Percentiles rank a stretch among this genome's conserved stretches.
phyloP scores from a whole-genome alignment of 352 stramenopile genomes.

The Globisporangium yorkense region DNA sequence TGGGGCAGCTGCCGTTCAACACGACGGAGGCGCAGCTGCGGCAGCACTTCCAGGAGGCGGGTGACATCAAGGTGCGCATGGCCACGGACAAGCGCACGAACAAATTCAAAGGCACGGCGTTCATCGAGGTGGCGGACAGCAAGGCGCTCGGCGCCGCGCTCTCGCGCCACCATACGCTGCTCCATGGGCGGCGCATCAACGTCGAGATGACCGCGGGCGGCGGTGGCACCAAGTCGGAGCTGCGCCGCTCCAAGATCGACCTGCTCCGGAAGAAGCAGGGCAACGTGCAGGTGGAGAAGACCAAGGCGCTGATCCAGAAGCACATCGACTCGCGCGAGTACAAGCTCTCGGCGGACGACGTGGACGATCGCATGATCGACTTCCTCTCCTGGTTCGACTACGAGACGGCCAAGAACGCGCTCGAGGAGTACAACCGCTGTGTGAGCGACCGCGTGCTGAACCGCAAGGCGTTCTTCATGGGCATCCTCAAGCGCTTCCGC shows the following conservation, averaged over 20 bases:
- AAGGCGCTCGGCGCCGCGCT: conserved; percentile 75
- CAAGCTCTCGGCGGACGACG: conserved; percentile 69
- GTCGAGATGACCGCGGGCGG: conserved; percentile 82
- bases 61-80: conserved; percentile 76
- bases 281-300: conserved; percentile 80
- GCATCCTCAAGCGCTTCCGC: conserved; percentile 85
- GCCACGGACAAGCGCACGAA: conserved; percentile 80
- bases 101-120: conserved; percentile 80
- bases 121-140: conserved; percentile 82
- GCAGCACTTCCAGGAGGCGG: conserved; percentile 68
- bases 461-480: conserved; percentile 87
- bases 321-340: conserved; percentile 64
- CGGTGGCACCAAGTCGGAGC: conserved; percentile 78
- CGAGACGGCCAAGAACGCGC: conserved; percentile 73
- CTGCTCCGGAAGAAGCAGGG: conserved; percentile 74
- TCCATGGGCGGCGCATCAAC: conserved; percentile 80
- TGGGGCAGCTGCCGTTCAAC: conserved; percentile 75
- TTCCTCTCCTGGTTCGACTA: conserved; percentile 88
- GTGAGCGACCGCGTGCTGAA: conserved; percentile 73
- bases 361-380: conserved; percentile 85
- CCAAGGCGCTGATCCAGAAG: conserved; percentile 74
- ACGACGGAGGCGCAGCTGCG: conserved; percentile 59
- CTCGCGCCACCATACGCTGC: conserved; percentile 71
- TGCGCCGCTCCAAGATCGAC: conserved; percentile 64
- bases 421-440: conserved; percentile 78